Evolutionary conservation across 2,329 filamentous ascomycete species (phyloP), one percentile per base, ranked within the genome.

Genomic region (Trichoderma sp.): DNA sequence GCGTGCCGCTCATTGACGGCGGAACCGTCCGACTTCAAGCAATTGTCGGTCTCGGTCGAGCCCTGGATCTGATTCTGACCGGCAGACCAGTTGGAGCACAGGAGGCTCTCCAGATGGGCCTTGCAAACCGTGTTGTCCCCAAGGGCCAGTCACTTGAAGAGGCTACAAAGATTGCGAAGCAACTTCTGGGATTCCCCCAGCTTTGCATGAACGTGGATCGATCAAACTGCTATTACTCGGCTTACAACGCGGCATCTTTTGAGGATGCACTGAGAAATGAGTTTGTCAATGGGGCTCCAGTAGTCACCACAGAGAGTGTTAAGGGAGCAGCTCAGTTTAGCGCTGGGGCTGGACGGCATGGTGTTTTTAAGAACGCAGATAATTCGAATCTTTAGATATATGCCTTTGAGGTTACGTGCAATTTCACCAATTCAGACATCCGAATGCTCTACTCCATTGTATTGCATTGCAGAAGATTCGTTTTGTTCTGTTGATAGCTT

Each of bases 31-130:
- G 85, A 2, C 74, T 87, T 4, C 84, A 82, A 67, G 79, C 80
- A 0, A 79, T 86, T 39, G 73, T 87, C 25, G 85, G 86, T 0
- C 76, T 87, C 1, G 84, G 84, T 0, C 73, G 84, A 3, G 85
- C 86, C 0, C 69, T 87, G 65, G 86, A 87, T 73, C 84, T 87
- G 81, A 85, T 87, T 17, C 75, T 88, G 5, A 87, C 86, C 0
- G 85, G 86, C 0, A 76, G 84, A 1, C 71, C 79, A 0, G 83
- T 87, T 0, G 70, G 69, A 0, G 84, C 85, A 0, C 71, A 79
- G 19, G 84, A 88, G 70, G 85, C 85, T 0, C 70, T 85, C 32
- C 59, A 72, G 1, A 84, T 86, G 77, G 85, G 84, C 0, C 76
- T 87, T 8, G 85, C 81, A 9, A 87, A 83, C 72, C 77, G 84